Evolutionary conservation across 768 basidiomycete genomes (phyloP), one percentile per base, ranked within the genome.

Genomic region (Galerina sulciceps): DNA sequence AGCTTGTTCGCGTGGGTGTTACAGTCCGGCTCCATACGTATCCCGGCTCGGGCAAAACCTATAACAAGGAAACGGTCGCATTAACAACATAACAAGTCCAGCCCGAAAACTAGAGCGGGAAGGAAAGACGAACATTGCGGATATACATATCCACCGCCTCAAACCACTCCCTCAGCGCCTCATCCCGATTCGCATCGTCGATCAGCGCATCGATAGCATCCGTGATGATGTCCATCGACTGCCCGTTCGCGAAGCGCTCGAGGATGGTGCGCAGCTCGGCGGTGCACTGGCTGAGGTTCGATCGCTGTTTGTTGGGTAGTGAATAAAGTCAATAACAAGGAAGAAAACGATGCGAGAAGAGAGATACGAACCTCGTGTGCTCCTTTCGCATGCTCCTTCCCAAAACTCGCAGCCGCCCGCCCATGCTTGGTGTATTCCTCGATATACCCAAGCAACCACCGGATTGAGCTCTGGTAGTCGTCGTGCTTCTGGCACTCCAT

Each of bases 401-500:
- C 68, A 6, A 62, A 58, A n/a, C n/a, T n/a, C n/a, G n/a, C n/a
- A n/a, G n/a, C n/a, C n/a, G n/a, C n/a, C n/a, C n/a, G n/a, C n/a
- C n/a, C n/a, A n/a, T n/a, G 82, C 1, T 65, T 65, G 9, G 79
- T 83, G 63, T 92, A 94, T 57, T 88, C 81, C 61, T 86, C 83
- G 10, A 90, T 63, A 55, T 80, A 80, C 20, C 76, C 73, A 31
- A 94, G 75, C 5, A 93, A 76, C 92, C 92, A 93, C n/a, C 76
- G 76, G 49, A 94, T 78, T 5, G 87, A 84, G 57, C 87, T 86
- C 65, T 94, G 92, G 73, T 97, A 98, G 69, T 96, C 90, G 52
- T 88, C 81, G 74, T 96, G 94, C 68, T 89, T 88, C 75, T 97
- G 95, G 70, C 93, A 95, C 68, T 98, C 96, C 57, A 96, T 82